phyloP scores from a whole-genome alignment of 1,139 yeast genomes.

The Taphrina wiesneri region DNA sequence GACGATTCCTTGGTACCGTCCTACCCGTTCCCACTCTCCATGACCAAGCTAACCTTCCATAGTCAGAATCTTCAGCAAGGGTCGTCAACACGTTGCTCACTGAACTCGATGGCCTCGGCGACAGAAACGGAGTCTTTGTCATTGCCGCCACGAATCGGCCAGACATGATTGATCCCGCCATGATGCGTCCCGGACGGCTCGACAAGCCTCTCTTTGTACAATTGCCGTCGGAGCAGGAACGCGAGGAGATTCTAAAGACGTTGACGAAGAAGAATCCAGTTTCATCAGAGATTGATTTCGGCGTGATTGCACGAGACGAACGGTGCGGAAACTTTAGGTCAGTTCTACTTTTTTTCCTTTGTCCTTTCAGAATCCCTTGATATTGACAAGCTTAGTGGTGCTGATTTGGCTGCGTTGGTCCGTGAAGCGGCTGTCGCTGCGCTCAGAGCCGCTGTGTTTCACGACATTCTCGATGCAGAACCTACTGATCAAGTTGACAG shows the following conservation, averaged over 20 bases:
- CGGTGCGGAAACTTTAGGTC: conserved; percentile 72
- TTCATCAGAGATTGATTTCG: conserved; percentile 61
- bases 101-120: conserved; percentile 91
- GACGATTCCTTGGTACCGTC: conserved; percentile 61
- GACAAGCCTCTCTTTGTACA: conserved; percentile 92
- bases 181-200: conserved; percentile 94
- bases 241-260: conserved; percentile 77
- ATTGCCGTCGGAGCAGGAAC: conserved; percentile 74
- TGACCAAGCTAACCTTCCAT: conserved; percentile 42
- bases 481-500: conserved; percentile 42
- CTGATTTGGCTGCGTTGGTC: conserved; percentile 86
- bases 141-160: conserved; percentile 97
- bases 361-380: too few relatives aligned
- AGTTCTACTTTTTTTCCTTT: not conserved
- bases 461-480: conserved; percentile 46
- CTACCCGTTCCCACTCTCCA: not conserved
- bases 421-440: conserved; percentile 93
- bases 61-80: conserved; percentile 80
- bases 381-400: too few relatives aligned
- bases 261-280: conserved; percentile 80
- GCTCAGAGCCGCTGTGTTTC: conserved; percentile 68
- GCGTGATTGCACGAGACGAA: conserved; percentile 65
- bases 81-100: conserved; percentile 93
- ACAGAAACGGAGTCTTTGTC: conserved; percentile 87
- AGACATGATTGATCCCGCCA: conserved; percentile 97